These are phyloP conservation scores for Viola odorata DNA, from an alignment of 345 rosid genomes.

Conservation along the genomic window DNA sequence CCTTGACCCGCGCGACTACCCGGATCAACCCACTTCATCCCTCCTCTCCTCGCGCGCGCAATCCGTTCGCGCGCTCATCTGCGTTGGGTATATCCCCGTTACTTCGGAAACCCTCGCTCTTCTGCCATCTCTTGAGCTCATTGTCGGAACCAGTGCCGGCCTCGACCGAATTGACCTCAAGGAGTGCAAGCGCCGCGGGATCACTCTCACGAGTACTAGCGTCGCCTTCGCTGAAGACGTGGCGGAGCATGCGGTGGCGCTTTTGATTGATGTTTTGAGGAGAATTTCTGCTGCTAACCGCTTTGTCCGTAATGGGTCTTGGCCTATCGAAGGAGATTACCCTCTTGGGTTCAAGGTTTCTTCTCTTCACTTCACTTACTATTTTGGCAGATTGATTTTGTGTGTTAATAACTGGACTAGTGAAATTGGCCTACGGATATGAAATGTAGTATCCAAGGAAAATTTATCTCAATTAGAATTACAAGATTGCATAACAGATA, in stretches of 20 bases:
- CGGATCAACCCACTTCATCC: neutral
- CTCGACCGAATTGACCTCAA: constrained; percentile 11
- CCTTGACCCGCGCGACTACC: constrained; percentile 8
- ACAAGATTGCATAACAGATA: too few relatives aligned
- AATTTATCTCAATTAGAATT: neutral
- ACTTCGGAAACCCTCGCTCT: constrained; percentile 6
- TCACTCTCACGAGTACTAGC: constrained; percentile 15
- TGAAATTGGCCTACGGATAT: neutral
- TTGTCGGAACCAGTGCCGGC: constrained; percentile 13
- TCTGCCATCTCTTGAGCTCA: constrained; percentile 15
- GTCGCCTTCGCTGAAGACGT: constrained; percentile 9
- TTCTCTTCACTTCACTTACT: neutral
- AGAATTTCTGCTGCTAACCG: constrained; percentile 12
- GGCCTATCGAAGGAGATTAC: constrained; percentile 18
- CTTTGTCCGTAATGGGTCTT: constrained; percentile 7
- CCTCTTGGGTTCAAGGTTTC: constrained; percentile 19
- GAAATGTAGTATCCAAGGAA: neutral
- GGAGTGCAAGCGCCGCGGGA: constrained; percentile 15
- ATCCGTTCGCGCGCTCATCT: constrained; percentile 11
- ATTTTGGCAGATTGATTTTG: neutral
- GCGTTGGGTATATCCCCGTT: neutral
- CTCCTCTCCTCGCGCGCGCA: neutral
- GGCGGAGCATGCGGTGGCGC: constrained; percentile 11
- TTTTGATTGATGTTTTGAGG: constrained; percentile 18
- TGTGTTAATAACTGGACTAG: neutral